Evolutionary conservation across 1,284 basidiomycete genomes (phyloP), one percentile per base, ranked within the genome.

Genomic region (Pseudozyma sp.): DNA sequence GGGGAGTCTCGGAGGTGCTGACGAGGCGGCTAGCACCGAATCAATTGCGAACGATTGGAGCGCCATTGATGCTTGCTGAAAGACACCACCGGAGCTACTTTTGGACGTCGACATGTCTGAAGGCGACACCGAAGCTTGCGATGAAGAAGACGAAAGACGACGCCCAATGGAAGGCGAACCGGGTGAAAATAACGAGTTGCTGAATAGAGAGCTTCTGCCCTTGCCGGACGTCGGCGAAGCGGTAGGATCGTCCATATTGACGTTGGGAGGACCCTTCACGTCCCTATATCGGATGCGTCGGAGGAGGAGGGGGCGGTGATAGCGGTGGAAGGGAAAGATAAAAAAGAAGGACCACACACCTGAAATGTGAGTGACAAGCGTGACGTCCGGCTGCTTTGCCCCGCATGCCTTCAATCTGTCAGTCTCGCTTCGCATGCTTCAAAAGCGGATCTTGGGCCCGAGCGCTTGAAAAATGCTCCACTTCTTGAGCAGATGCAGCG

Each of bases 1-100:
- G 0, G 82, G 81, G 34, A 83, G 69, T 9, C 82, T 61, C 12
- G 79, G 76, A 7, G 81, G 79, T 12, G 79, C 78, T 8, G 76
- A 49, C 5, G 76, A 71, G 11, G 79, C 77, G 6, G 80, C 61
- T 4, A 84, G 42, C 12, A 83, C 67, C 31, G 79, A 77, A 50
- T 81, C 79, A 40, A 84, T 66, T 3, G 79, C 64, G 21, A 81
- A 70, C 2, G 58, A 57, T 16, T 80, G 78, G 58, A 81, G 53
- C 48, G 77, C 71, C 52, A 70, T 74, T 12, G 76, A 72, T 1
- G 77, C 69, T 40, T 76, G 74, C 48, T 76, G 72, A 51, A 79
- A 66, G 36, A 73, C 14, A 35, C 63, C 62, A 8, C 40, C 44
- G 0, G 54, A 6, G 18, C 25, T 31, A 31, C 39, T 49, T 13